These are phyloP conservation scores for Cladobotryum protrusum DNA, from an alignment of 2,329 filamentous ascomycete species.

Conservation along the genomic window DNA sequence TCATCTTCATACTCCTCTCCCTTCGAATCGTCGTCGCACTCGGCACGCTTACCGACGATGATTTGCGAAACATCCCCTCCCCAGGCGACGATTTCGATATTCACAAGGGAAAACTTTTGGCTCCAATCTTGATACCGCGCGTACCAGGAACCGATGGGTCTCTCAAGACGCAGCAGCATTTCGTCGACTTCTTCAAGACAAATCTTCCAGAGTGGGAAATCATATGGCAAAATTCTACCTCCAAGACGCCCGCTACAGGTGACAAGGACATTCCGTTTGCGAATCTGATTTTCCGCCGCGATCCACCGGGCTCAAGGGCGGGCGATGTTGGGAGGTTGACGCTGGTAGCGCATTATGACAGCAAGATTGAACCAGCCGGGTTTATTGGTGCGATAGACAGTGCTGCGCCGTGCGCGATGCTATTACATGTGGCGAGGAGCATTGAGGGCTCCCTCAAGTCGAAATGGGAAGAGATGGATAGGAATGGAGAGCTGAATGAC, in stretches of 20 bases:
- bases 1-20: conserved; percentile 14
- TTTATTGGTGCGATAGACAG: conserved; percentile 95
- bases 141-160: conserved; percentile 83
- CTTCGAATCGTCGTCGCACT: conserved; percentile 30
- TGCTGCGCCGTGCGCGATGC: conserved; percentile 87
- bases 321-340: conserved; percentile 78
- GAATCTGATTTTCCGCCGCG: conserved; percentile 80
- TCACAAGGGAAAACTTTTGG: conserved; percentile 64
- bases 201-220: conserved; percentile 74
- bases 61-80: conserved; percentile 65
- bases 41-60: conserved; percentile 63
- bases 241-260: conserved; percentile 70
- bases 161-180: conserved; percentile 66
- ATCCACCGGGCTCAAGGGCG: conserved; percentile 71
- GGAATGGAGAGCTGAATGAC: conserved; percentile 44
- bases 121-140: conserved; percentile 80
- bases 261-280: conserved; percentile 69
- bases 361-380: conserved; percentile 68
- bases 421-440: conserved; percentile 77
- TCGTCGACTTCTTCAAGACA: conserved; percentile 71
- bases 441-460: conserved; percentile 72
- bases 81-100: conserved; percentile 74
- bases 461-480: conserved; percentile 73
- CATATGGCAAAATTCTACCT: conserved; percentile 84
- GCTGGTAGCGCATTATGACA: conserved; percentile 92